These are phyloP conservation scores for Protomyces lactucae-debilis DNA, from an alignment of 1,139 yeast genomes.

Conservation along the genomic window DNA sequence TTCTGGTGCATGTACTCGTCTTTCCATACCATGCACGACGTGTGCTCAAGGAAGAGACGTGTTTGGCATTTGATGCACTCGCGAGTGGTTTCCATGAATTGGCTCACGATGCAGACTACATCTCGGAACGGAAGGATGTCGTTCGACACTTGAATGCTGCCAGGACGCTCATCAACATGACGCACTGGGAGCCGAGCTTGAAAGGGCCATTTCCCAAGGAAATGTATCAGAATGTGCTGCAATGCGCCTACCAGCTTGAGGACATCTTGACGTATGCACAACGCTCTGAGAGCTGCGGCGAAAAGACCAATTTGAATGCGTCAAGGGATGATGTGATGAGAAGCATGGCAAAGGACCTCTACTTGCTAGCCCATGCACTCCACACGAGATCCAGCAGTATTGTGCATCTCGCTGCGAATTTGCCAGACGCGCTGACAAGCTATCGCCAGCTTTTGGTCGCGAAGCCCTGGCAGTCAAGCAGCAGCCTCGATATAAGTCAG, in stretches of 20 bases:
- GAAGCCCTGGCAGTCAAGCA: neutral
- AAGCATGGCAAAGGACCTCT: neutral
- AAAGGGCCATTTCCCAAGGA: conserved; percentile 3
- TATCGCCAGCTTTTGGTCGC: neutral
- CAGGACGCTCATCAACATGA: neutral
- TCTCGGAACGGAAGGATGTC: neutral
- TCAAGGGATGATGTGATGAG: neutral
- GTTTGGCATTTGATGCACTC: neutral
- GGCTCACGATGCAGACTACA: neutral
- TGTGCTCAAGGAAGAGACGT: neutral
- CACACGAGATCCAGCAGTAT: neutral
- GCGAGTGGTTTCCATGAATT: conserved; percentile 1
- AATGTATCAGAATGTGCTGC: neutral
- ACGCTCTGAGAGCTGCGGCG: neutral
- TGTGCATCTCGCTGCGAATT: neutral
- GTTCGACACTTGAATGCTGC: neutral
- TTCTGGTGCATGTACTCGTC: neutral
- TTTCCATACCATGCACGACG: conserved; percentile 6
- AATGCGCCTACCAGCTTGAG: neutral
- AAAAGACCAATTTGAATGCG: neutral
- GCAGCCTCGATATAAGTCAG: neutral
- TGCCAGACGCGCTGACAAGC: neutral
- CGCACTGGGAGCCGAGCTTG: conserved; percentile 9
- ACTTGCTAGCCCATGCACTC: conserved; percentile 1
- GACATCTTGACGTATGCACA: neutral